A percentile compares a stretch with the other conserved stretches of the same genome.
These are phyloP conservation scores for Chamaecyparis obtusa DNA, from an alignment of 75 land plant species.

Conservation along the genomic window DNA sequence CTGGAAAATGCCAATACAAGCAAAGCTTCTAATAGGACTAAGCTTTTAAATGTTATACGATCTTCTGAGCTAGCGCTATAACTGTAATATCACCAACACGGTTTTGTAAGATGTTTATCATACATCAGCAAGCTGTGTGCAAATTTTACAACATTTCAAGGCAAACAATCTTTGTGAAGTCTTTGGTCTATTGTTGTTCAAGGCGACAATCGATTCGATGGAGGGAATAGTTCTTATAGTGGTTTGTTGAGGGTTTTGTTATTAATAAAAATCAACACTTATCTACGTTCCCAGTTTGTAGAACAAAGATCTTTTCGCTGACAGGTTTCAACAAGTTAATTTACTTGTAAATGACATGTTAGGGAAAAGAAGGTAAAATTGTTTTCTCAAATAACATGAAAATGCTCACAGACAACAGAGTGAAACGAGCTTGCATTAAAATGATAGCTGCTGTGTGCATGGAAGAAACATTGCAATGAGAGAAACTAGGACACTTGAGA, in stretches of 20 bases:
- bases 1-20: too few species aligned
- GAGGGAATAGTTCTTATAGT: background rate
- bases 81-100: background rate
- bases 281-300: background rate
- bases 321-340: slow-evolving; percentile 10
- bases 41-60: background rate
- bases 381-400: slow-evolving; percentile 43
- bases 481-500: background rate
- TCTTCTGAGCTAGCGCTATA: background rate
- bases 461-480: background rate
- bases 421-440: background rate
- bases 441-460: background rate
- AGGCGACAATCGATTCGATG: background rate
- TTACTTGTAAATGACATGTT: too few species aligned
- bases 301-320: background rate
- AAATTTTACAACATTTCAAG: background rate
- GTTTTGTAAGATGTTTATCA: background rate
- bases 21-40: too few species aligned
- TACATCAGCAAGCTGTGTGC: background rate
- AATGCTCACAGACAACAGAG: background rate
- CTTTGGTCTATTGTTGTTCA: slow-evolving; percentile 21
- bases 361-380: slow-evolving; percentile 21
- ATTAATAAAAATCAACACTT: background rate
- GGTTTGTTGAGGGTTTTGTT: background rate
- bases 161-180: slow-evolving; percentile 37